Conservation (phyloP, 2,329 filamentous ascomycete species). For the Fusarium denticulatum region DNA sequence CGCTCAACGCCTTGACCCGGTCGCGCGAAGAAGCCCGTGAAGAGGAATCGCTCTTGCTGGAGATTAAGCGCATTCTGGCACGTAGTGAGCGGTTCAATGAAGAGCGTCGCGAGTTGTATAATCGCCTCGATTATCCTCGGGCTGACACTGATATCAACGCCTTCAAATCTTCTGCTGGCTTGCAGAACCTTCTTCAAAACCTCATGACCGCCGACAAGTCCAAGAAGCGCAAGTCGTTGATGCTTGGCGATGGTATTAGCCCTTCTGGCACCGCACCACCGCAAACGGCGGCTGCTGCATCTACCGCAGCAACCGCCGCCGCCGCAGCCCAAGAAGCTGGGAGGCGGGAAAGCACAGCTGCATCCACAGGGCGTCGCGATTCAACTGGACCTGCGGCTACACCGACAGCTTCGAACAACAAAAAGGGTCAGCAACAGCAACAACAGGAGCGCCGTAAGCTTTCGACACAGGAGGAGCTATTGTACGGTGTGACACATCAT, state of each 20-base stretch:
- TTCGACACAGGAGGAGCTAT: slow-evolving; percentile 76
- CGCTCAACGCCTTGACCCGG: slow-evolving; percentile 79
- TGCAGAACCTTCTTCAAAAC: slow-evolving; percentile 83
- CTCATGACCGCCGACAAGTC: slow-evolving; percentile 85
- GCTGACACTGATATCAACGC: slow-evolving; percentile 74
- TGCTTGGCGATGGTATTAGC: slow-evolving; percentile 66
- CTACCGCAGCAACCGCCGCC: slow-evolving; percentile 24
- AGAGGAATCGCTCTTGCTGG: slow-evolving; percentile 87
- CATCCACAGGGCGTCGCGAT: slow-evolving; percentile 53
- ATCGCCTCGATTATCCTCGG: slow-evolving; percentile 83
- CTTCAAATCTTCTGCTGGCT: slow-evolving; percentile 83
- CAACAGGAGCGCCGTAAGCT: slow-evolving; percentile 73
- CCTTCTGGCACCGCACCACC: slow-evolving; percentile 54
- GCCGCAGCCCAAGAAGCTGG: slow-evolving; percentile 49
- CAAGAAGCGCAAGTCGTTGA: slow-evolving; percentile 83
- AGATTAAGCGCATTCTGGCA: slow-evolving; percentile 90
- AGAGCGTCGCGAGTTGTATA: slow-evolving; percentile 87
- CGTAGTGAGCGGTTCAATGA: slow-evolving; percentile 87
- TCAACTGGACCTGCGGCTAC: slow-evolving; percentile 47
- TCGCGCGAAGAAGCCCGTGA: slow-evolving; percentile 90
- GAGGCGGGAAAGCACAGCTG: slow-evolving; percentile 65
- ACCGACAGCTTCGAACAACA: slow-evolving; percentile 54
- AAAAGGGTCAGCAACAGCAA: slow-evolving; percentile 56
- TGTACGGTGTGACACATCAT: slow-evolving; percentile 86
- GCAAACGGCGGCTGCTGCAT: slow-evolving; percentile 31